Conservation (phyloP, 306 rosid species). For the Ochetophila trinervis region DNA sequence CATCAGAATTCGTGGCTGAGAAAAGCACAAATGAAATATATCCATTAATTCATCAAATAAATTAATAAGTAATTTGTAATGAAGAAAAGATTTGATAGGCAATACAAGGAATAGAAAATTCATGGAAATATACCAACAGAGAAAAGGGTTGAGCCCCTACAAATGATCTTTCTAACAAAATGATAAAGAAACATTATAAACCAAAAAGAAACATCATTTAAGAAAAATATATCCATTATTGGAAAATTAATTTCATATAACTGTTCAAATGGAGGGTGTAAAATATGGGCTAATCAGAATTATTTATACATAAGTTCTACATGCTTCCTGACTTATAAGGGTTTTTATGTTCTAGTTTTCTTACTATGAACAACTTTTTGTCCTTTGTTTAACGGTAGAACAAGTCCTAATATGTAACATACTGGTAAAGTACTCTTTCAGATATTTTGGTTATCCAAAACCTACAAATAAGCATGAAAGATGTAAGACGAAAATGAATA, state of each 20-base stretch:
- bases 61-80: not conserved
- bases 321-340: no score
- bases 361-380: no score
- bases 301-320: no score
- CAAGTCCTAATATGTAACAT: no score
- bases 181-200: not conserved
- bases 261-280: no score
- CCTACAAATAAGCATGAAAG: no score
- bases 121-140: not conserved
- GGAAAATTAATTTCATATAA: not conserved
- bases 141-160: not conserved
- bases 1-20: slow-evolving; percentile 62
- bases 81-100: not conserved
- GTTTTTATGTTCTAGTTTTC: no score
- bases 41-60: not conserved
- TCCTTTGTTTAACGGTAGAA: no score
- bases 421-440: no score
- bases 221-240: not conserved
- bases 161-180: not conserved
- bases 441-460: no score
- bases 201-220: not conserved
- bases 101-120: not conserved
- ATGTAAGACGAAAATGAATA: no score
- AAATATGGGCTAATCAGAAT: no score
- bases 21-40: slow-evolving; percentile 5